These are phyloP conservation scores for Pholiota adiposa DNA, from an alignment of 1,284 basidiomycete species.

Conservation along the genomic window DNA sequence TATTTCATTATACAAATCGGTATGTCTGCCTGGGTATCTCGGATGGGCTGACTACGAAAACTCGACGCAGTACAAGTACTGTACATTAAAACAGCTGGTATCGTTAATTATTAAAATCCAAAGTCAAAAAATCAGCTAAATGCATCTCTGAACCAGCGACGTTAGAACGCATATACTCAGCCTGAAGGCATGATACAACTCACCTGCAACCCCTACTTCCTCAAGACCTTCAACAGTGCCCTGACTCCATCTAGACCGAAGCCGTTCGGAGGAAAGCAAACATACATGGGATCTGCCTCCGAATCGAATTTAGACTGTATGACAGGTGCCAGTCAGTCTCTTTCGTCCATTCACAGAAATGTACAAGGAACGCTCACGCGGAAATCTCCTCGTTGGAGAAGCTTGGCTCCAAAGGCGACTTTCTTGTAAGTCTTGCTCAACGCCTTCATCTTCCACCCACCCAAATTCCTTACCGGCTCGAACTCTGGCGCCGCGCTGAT, in stretches of 20 bases:
- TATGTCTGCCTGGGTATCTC: too few species aligned
- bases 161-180: neutral
- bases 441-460: constrained; percentile 45
- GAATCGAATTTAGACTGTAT: constrained; percentile 47
- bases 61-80: too few species aligned
- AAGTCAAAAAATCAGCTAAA: too few species aligned
- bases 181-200: neutral
- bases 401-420: constrained; percentile 39
- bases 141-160: neutral
- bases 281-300: constrained; percentile 43
- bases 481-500: constrained; percentile 44
- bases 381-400: constrained; percentile 39
- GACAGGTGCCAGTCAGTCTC: neutral
- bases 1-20: too few species aligned
- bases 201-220: constrained; percentile 5
- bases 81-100: too few species aligned
- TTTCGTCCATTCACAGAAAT: neutral
- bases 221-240: constrained; percentile 13
- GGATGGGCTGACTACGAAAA: too few species aligned
- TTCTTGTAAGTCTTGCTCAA: constrained; percentile 31
- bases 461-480: constrained; percentile 42
- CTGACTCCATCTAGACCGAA: constrained; percentile 36
- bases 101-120: too few species aligned
- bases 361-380: neutral
- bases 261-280: constrained; percentile 48